Conservation (phyloP, 2,329 filamentous ascomycete genomes). For the Anthostomella pinea region DNA sequence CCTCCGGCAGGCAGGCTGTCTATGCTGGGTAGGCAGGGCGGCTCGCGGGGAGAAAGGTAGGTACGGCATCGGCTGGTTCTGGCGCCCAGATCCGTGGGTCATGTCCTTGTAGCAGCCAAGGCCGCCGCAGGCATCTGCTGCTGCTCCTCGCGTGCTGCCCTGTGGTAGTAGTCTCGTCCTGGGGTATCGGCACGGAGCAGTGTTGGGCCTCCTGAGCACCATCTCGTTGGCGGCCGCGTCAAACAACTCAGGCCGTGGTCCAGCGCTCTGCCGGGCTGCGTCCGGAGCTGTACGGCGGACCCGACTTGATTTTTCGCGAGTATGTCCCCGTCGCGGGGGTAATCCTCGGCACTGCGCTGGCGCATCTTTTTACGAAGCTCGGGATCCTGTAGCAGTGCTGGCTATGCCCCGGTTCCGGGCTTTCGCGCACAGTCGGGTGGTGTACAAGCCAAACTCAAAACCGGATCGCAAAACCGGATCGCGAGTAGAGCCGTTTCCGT, state of each 20-base stretch:
- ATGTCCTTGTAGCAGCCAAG: slow-evolving; percentile 16
- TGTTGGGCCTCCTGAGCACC: slow-evolving; percentile 20
- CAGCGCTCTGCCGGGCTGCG: slow-evolving; percentile 23
- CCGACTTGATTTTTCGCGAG: slow-evolving; percentile 22
- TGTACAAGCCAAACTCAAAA: too few relatives aligned
- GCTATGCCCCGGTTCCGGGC: slow-evolving; percentile 20
- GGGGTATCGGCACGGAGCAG: slow-evolving; percentile 8
- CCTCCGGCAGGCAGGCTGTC: slow-evolving; percentile 21
- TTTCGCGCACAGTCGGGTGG: not conserved
- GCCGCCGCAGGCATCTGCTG: slow-evolving; percentile 2
- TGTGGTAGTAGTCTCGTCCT: too few relatives aligned
- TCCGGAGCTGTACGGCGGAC: slow-evolving; percentile 21
- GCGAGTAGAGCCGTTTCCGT: slow-evolving; percentile 3
- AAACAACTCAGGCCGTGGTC: slow-evolving; percentile 21
- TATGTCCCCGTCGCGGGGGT: slow-evolving; percentile 14
- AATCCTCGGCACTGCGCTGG: slow-evolving; percentile 10
- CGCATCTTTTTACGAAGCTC: slow-evolving; percentile 10
- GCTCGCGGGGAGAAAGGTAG: slow-evolving; percentile 33
- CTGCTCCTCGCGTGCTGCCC: slow-evolving; percentile 5
- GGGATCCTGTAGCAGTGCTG: slow-evolving; percentile 14
- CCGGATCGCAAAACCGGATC: slow-evolving; percentile 2
- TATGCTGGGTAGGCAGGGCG: slow-evolving; percentile 21
- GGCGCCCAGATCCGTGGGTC: slow-evolving; percentile 13
- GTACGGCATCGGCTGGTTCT: slow-evolving; percentile 15
- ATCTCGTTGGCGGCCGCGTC: slow-evolving; percentile 18